Base-by-base conservation (phyloP, 371 early-diverging fungal genomes). In the Thermomucor indicae-seudaticae region DNA sequence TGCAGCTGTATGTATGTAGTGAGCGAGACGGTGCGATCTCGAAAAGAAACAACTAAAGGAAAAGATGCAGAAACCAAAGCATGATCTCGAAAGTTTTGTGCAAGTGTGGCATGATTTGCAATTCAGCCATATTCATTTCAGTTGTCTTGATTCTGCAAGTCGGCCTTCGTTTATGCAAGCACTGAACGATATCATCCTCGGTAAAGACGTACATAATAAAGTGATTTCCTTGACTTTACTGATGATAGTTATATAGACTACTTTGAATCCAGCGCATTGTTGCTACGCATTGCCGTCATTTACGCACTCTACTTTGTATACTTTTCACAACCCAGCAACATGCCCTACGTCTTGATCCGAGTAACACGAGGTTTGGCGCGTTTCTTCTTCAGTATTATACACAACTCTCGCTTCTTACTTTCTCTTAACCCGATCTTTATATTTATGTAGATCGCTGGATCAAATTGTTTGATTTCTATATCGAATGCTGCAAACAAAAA, bases 281-380 rank as follows among this genome's bases (percentile, higher is more conserved):
- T 34, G n/a, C 19, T 31, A 20, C 29, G 23, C 19, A 47, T 47
- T 19, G 47, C 35, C 34, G 25, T 32, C 22, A 20, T 47, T 14
- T 47, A 47, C 16, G 47, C 47, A 35, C 47, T 47, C 5, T 47
- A 47, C 24, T 47, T 47, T 6, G 25, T 47, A 6, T 47, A 47
- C 25, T 31, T 31, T 16, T 31, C 47, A n/a, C 47, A 47, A 19
- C 47, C 47, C 1, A 1, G 14, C 4, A 17, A 16, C 11, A 16
- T 3, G 37, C 37, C 37, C 14, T 3, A 5, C 10, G 37, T 19
- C 14, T 37, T 3, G 4, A 37, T 37, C 14, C 37, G 37, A 3
- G 37, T 37, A 37, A 37, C 37, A 10, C 3, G 4, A 11, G 37
- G 37, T 37, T 16, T 16, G 37, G 8, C 8, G 32, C 14, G 14